Conservation (phyloP, 495 filamentous ascomycete genomes). For the Patellaria atrata region DNA sequence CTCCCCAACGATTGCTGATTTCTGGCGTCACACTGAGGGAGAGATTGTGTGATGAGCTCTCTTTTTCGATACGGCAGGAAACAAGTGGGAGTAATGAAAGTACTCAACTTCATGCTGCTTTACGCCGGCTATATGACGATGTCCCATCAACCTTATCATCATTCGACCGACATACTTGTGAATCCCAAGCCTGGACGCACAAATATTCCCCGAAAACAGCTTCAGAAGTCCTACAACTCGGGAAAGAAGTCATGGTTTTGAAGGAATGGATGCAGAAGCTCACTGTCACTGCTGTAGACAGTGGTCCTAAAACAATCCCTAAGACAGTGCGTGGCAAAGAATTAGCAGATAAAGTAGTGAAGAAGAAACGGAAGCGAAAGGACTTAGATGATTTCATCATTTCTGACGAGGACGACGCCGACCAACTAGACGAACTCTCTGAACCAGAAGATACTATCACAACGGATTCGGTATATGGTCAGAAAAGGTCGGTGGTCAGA, state of each 20-base stretch:
- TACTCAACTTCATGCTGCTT: conserved; percentile 35
- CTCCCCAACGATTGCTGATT: conserved; percentile 22
- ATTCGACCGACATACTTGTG: conserved; percentile 67
- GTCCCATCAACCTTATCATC: conserved; percentile 51
- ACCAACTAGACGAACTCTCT: conserved; percentile 58
- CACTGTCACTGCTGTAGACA: conserved; percentile 58
- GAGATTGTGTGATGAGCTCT: conserved; percentile 8
- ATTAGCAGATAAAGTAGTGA: conserved; percentile 41
- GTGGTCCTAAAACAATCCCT: too few relatives aligned
- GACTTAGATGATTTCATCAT: conserved; percentile 78
- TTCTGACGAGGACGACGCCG: conserved; percentile 67
- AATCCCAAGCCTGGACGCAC: conserved; percentile 58
- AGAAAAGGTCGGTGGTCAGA: conserved; percentile 26
- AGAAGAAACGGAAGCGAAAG: conserved; percentile 51
- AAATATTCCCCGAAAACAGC: conserved; percentile 72
- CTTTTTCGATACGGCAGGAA: conserved; percentile 4
- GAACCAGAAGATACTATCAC: conserved; percentile 45
- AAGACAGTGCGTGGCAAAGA: conserved; percentile 31
- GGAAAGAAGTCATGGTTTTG: conserved; percentile 54
- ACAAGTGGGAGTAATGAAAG: conserved; percentile 5
- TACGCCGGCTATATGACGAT: conserved; percentile 44
- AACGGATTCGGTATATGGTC: background rate
- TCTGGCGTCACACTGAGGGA: conserved; percentile 20
- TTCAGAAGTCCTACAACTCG: conserved; percentile 60
- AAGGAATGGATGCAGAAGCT: conserved; percentile 73